A percentile compares a stretch with the other conserved stretches of the same genome.
Evolutionary conservation across 2,329 filamentous ascomycete genomes (phyloP).

Genomic region (Cryphonectria radicalis): DNA sequence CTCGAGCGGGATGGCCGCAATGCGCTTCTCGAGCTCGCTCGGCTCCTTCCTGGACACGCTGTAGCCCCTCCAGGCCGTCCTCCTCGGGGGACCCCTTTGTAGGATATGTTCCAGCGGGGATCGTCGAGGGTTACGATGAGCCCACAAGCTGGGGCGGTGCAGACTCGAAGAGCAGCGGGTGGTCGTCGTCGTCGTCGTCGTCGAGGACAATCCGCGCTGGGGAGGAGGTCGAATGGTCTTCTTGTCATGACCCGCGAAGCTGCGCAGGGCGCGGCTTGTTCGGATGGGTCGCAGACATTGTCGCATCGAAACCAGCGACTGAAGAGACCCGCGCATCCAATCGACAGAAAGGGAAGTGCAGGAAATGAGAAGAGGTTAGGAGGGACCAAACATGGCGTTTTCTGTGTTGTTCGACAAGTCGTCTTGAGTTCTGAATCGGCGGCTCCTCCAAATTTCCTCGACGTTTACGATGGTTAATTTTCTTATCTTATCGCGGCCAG

Average conservation of each 20-base stretch:
- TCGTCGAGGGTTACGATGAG: too few species aligned
- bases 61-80: constrained; percentile 22
- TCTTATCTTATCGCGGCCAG: constrained; percentile 7
- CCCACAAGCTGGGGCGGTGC: neutral
- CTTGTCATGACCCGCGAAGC: constrained; percentile 25
- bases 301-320: constrained; percentile 40
- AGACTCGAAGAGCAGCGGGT: neutral
- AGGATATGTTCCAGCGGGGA: neutral
- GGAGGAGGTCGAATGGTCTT: neutral
- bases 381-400: constrained; percentile 13
- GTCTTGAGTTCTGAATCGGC: neutral
- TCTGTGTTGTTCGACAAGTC: neutral
- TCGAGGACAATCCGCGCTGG: neutral
- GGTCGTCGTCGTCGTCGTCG: neutral
- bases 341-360: constrained; percentile 28
- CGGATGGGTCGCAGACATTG: constrained; percentile 40
- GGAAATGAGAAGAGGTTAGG: neutral
- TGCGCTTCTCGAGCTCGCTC: constrained; percentile 59
- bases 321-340: constrained; percentile 35
- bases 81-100: neutral
- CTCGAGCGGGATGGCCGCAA: constrained; percentile 76
- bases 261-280: constrained; percentile 30
- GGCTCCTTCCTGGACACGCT: constrained; percentile 32
- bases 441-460: constrained; percentile 2
- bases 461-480: neutral